These are phyloP conservation scores for Zymoseptoria pseudotritici DNA, from an alignment of 2,329 filamentous ascomycete species.

Conservation along the genomic window DNA sequence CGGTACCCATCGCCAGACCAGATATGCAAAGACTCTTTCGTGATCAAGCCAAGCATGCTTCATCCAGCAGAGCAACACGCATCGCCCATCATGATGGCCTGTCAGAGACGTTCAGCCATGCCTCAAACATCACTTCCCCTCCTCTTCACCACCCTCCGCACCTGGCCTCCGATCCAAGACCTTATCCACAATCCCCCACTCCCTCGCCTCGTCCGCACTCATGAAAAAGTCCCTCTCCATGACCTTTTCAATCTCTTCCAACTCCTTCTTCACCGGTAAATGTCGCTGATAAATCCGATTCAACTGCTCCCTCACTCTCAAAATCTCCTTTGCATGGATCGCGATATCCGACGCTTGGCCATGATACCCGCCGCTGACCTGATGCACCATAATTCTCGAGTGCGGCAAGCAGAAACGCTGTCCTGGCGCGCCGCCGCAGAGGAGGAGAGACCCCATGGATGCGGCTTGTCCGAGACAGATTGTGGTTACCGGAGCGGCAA, in stretches of 20 bases:
- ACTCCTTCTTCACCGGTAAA: conserved; percentile 68
- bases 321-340: conserved; percentile 95
- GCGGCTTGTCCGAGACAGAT: conserved; percentile 93
- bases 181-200: conserved; percentile 86
- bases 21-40: too few relatives aligned
- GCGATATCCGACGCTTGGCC: conserved; percentile 74
- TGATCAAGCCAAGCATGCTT: too few relatives aligned
- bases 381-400: conserved; percentile 93
- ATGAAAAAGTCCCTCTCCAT: conserved; percentile 98
- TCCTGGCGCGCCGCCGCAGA: conserved; percentile 77
- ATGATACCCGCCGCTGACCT: conserved; percentile 70
- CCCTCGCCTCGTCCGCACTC: conserved; percentile 77
- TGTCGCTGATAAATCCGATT: conserved; percentile 87
- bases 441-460: conserved; percentile 84
- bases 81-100: not conserved
- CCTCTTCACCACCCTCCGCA: not conserved
- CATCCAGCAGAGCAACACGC: too few relatives aligned
- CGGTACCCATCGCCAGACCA: too few relatives aligned
- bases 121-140: not conserved
- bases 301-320: conserved; percentile 73
- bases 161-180: conserved; percentile 58
- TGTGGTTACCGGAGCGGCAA: conserved; percentile 83
- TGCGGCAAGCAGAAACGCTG: conserved; percentile 89
- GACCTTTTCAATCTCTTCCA: conserved; percentile 82
- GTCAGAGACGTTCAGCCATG: not conserved